Conservation (phyloP, 1,284 basidiomycete genomes). For the Mycena sp. region DNA sequence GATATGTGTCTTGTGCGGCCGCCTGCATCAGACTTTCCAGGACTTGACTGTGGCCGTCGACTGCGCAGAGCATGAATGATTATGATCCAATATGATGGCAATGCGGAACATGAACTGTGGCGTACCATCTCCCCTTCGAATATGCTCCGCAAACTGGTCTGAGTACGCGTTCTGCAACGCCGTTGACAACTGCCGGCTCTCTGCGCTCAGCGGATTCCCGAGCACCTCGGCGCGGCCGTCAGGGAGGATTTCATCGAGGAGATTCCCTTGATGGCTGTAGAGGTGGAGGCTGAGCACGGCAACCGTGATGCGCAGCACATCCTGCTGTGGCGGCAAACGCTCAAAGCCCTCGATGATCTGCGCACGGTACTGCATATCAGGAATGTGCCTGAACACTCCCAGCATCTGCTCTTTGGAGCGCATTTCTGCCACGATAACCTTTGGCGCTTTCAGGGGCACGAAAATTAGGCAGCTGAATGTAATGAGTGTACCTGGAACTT, state of each 20-base stretch:
- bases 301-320: not conserved
- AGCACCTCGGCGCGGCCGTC: not conserved
- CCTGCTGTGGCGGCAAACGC: not conserved
- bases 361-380: not conserved
- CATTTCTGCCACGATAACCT: not conserved
- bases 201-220: not conserved
- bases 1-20: too few species aligned
- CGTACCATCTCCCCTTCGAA: not conserved
- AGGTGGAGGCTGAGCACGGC: not conserved
- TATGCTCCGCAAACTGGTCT: not conserved
- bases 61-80: too few species aligned
- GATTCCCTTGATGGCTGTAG: not conserved
- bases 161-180: not conserved
- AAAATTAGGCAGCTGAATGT: too few species aligned
- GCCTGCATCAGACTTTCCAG: too few species aligned
- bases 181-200: not conserved
- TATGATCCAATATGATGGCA: too few species aligned
- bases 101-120: not conserved
- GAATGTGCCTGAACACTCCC: not conserved
- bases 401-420: not conserved
- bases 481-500: slow-evolving; percentile 3
- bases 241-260: not conserved
- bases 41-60: too few species aligned
- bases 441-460: not conserved
- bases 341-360: not conserved